Evolutionary conservation across 1,284 basidiomycete species (phyloP).

Genomic region (Sphaerobolus stellatus): DNA sequence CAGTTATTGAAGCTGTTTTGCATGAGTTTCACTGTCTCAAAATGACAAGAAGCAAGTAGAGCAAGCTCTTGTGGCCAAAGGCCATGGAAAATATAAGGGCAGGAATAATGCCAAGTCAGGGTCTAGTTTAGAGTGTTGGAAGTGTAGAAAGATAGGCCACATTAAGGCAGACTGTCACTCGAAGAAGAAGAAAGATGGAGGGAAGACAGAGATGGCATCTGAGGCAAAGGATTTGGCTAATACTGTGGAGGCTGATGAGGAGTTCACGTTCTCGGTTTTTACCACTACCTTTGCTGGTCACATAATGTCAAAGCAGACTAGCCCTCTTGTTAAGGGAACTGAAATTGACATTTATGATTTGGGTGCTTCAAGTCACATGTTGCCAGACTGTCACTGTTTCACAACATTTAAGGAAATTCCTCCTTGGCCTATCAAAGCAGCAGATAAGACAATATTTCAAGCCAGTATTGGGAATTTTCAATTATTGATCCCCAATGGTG

Average conservation of each 20-base stretch:
- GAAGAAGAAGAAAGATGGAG: background rate
- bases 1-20: too few relatives aligned
- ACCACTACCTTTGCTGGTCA: background rate
- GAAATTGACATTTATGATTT: slow-evolving; percentile 1
- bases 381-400: background rate
- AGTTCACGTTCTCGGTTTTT: background rate
- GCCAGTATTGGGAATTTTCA: background rate
- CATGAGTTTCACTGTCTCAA: background rate
- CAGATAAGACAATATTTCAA: background rate
- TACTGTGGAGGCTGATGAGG: background rate
- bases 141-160: background rate
- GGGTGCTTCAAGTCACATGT: slow-evolving; percentile 1
- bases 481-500: background rate
- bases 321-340: background rate
- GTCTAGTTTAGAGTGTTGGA: background rate
- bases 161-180: background rate
- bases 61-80: background rate
- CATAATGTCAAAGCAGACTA: background rate
- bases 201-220: background rate
- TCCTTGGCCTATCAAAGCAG: background rate
- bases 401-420: background rate
- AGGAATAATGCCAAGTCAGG: background rate
- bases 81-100: background rate
- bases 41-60: background rate
- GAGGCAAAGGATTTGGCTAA: background rate